phyloP scores from a whole-genome alignment of 2,329 filamentous ascomycete species.

The Exophiala spinifera region DNA sequence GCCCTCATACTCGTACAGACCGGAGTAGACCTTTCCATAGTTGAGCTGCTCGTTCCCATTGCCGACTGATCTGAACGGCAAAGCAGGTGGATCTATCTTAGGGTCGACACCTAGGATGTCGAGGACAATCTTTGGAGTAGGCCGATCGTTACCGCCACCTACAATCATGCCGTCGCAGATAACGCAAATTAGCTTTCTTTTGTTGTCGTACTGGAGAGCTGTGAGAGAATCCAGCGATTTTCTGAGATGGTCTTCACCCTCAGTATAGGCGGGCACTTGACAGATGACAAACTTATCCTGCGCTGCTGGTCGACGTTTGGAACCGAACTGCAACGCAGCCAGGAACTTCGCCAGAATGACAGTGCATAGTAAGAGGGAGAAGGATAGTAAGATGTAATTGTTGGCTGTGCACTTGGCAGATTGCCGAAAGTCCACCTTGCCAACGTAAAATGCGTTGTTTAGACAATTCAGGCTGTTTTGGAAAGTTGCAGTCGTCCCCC shows the following conservation, averaged over 20 bases:
- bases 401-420: conserved; percentile 76
- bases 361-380: conserved; percentile 76
- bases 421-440: conserved; percentile 79
- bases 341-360: conserved; percentile 88
- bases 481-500: conserved; percentile 54
- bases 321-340: conserved; percentile 87
- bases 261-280: conserved; percentile 95
- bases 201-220: conserved; percentile 94
- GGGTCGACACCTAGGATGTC: conserved; percentile 97
- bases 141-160: conserved; percentile 90
- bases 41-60: conserved; percentile 88
- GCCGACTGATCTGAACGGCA: conserved; percentile 92
- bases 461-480: conserved; percentile 74
- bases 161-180: conserved; percentile 98
- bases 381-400: conserved; percentile 83
- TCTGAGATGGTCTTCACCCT: conserved; percentile 90
- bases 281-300: conserved; percentile 99
- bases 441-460: conserved; percentile 77
- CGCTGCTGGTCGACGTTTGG: conserved; percentile 80
- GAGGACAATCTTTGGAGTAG: conserved; percentile 94
- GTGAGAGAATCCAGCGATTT: conserved; percentile 94
- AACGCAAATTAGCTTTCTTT: conserved; percentile 92
- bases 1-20: conserved; percentile 94
- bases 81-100: conserved; percentile 88
- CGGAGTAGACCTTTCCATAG: conserved; percentile 97